These are phyloP conservation scores for Lophiotrema nucula DNA, from an alignment of 495 filamentous ascomycete species.

Conservation along the genomic window DNA sequence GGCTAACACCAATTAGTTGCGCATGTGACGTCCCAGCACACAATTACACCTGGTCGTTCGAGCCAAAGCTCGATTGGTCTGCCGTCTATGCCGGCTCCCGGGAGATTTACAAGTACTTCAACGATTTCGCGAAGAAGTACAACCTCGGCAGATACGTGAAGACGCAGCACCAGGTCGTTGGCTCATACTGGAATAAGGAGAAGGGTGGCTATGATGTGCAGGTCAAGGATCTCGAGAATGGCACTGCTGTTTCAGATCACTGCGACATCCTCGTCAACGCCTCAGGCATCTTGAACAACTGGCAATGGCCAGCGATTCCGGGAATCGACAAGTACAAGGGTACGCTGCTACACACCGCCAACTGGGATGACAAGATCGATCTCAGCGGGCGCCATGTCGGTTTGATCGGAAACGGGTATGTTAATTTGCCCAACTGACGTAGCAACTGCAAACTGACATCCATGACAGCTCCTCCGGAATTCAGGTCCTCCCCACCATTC, in stretches of 20 bases:
- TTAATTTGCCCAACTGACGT: constrained; percentile 10
- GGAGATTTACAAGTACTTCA: constrained; percentile 42
- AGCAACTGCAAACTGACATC: constrained; percentile 13
- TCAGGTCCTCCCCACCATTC: constrained; percentile 37
- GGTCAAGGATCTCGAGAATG: constrained; percentile 31
- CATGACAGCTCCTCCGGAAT: constrained; percentile 38
- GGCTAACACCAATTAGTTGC: constrained; percentile 34
- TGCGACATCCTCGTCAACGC: constrained; percentile 41
- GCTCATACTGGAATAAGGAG: constrained; percentile 38
- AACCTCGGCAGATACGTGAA: constrained; percentile 39
- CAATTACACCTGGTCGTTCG: constrained; percentile 47
- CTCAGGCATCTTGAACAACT: constrained; percentile 39
- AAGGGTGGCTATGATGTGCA: constrained; percentile 41
- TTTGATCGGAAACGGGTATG: constrained; percentile 36
- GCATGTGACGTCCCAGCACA: constrained; percentile 44
- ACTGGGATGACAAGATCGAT: constrained; percentile 37
- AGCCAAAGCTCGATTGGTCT: constrained; percentile 45
- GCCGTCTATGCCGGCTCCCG: constrained; percentile 38
- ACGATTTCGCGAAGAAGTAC: constrained; percentile 40
- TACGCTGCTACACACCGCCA: constrained; percentile 36
- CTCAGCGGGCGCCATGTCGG: constrained; percentile 33
- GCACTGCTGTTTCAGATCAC: constrained; percentile 32
- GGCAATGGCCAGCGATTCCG: constrained; percentile 41
- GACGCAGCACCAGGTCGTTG: constrained; percentile 35
- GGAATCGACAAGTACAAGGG: constrained; percentile 40